Evolutionary conservation across 495 filamentous ascomycete genomes (phyloP), one percentile per base, ranked within the genome.

Genomic region (Aspergillus haitiensis): DNA sequence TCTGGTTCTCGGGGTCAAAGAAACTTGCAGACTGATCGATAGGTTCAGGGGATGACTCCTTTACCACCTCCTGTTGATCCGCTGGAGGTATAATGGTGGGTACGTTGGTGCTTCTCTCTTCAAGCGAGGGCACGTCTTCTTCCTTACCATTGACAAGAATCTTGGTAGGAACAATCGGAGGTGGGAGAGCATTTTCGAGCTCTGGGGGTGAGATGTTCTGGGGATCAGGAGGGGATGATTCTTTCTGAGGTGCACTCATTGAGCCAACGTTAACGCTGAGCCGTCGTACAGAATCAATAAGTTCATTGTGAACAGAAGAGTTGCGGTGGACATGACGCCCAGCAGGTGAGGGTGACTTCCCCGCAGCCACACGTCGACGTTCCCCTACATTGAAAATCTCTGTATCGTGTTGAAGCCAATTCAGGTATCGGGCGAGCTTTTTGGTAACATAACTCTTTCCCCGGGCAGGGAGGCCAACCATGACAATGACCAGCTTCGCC

Each of bases 401-500:
- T 18, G 91, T 91, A 63, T 96, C 89, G 69, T 98, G 94, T 64
- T 98, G 94, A 51, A 97, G 86, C 94, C 94, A 98, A 56, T 95
- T 93, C 21, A 98, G 77, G 65, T 98, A 98, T 51, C 94, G 84
- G 27, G 92, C 89, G 47, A 98, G 81, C 78, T 98, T 98, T 80
- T 97, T 97, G 55, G 93, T 97, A 65, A 98, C 92, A 74, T 98
- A 98, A 57, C 92, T 96, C 75, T 98, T 98, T 55, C 94, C 94
- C 60, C 94, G 78, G 1, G 94, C 94, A 0, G 94, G 94, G 52
- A 98, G 80, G 59, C 94, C 94, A 50, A 98, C 94, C 94, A 98
- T 98, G 66, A 98, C 88, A 68, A 98, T 94, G 66, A 97, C 92
- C 64, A 98, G 79, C 78, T 98, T 98, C 15, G 93, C 86, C 21